Conservation (phyloP, 1,284 basidiomycete species). For the Rhodotorula sp. region DNA sequence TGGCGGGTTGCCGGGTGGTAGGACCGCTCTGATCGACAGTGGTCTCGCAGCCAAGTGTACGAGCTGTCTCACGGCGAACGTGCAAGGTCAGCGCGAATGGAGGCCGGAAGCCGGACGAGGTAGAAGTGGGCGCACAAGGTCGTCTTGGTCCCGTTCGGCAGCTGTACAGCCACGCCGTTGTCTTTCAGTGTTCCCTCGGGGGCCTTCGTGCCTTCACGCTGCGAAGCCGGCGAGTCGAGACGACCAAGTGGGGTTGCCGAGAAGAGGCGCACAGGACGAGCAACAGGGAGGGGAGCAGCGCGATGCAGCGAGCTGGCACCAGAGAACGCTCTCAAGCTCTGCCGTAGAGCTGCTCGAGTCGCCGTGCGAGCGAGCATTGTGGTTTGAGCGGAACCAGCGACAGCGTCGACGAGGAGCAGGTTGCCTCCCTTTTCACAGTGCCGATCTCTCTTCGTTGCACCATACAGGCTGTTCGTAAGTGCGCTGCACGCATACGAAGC, state of each 20-base stretch:
- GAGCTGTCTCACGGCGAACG: constrained; percentile 55
- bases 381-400: too few relatives aligned
- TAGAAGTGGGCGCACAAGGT: neutral
- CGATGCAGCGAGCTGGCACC: neutral
- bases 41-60: constrained; percentile 73
- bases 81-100: neutral
- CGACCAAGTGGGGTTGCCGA: constrained; percentile 2
- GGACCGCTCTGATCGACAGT: constrained; percentile 85
- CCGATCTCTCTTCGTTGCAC: too few relatives aligned
- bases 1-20: constrained; percentile 90
- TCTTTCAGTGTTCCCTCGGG: neutral
- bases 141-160: neutral
- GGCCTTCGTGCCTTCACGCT: neutral
- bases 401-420: too few relatives aligned
- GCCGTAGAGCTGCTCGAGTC: too few relatives aligned
- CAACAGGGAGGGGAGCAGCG: neutral
- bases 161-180: neutral
- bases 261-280: neutral
- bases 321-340: neutral
- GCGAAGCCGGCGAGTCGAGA: too few relatives aligned
- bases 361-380: too few relatives aligned
- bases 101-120: too few relatives aligned
- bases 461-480: too few relatives aligned
- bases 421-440: too few relatives aligned
- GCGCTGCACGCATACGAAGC: too few relatives aligned